Evolutionary conservation across 2,329 filamentous ascomycete species (phyloP).

Genomic region (Pseudogymnoascus sp.): DNA sequence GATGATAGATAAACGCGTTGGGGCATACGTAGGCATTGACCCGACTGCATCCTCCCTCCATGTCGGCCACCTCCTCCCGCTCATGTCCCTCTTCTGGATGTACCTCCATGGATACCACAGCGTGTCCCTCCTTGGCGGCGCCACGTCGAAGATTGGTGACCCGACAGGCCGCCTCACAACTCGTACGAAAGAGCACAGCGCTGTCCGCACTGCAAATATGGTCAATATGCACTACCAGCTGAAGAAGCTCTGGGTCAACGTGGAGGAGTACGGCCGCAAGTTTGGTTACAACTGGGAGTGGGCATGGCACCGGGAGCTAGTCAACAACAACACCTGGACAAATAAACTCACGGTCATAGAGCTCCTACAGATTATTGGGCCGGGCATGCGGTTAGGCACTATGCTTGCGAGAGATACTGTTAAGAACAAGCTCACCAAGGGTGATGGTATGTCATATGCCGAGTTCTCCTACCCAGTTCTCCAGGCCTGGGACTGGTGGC

Average conservation of each 20-base stretch:
- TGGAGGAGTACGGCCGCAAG: constrained; percentile 56
- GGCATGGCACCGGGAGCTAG: constrained; percentile 59
- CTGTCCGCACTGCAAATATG: constrained; percentile 55
- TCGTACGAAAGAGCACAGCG: constrained; percentile 46
- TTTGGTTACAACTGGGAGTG: constrained; percentile 61
- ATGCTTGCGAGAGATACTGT: constrained; percentile 88
- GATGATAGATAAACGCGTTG: constrained; percentile 59
- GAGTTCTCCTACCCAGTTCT: constrained; percentile 92
- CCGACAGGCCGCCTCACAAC: constrained; percentile 63
- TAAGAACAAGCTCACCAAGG: constrained; percentile 73
- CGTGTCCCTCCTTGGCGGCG: constrained; percentile 62
- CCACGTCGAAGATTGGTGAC: constrained; percentile 72
- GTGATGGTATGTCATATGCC: constrained; percentile 87
- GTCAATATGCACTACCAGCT: constrained; percentile 63
- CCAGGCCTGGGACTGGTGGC: constrained; percentile 96
- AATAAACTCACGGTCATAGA: constrained; percentile 65
- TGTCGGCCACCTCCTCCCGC: constrained; percentile 69
- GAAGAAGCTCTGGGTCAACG: constrained; percentile 66
- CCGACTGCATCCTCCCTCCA: constrained; percentile 75
- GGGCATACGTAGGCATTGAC: constrained; percentile 74
- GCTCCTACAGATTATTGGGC: constrained; percentile 67
- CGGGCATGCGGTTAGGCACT: constrained; percentile 67
- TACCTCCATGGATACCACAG: constrained; percentile 67
- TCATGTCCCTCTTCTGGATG: constrained; percentile 82
- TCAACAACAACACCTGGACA: constrained; percentile 84